These are phyloP conservation scores for Halophytophthora polymorphica DNA, from an alignment of 352 stramenopile species.

Conservation along the genomic window DNA sequence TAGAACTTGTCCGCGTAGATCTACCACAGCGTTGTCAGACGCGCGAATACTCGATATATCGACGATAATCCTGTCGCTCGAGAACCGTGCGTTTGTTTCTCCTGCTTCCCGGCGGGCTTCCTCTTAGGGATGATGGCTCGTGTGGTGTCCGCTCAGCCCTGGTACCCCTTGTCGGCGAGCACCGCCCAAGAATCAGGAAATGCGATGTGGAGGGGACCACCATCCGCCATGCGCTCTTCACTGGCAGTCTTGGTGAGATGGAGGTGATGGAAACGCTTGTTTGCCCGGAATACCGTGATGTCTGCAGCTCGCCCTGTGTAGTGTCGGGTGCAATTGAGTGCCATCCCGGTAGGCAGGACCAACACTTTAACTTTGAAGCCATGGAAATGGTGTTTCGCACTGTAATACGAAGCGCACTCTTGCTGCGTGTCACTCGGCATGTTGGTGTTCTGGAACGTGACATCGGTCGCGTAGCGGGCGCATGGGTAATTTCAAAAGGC, in stretches of 20 bases:
- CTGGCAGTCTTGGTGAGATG: not conserved
- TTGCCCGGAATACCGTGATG: slow-evolving; percentile 1
- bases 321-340: not conserved
- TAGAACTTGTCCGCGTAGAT: no score
- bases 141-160: not conserved
- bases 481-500: not conserved
- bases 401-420: not conserved
- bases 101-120: not conserved
- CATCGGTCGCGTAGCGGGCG: slow-evolving; percentile 1
- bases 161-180: not conserved
- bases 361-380: slow-evolving; percentile 3
- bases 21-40: no score
- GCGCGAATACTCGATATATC: no score
- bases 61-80: slow-evolving; percentile 1
- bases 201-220: not conserved
- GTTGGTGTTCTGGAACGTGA: not conserved
- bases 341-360: not conserved
- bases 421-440: not conserved
- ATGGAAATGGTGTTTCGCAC: not conserved
- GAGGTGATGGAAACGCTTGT: not conserved
- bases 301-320: not conserved
- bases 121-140: not conserved
- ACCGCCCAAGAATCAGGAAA: not conserved
- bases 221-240: not conserved
- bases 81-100: not conserved